Evolutionary conservation across 2,329 filamentous ascomycete species (phyloP), one percentile per base, ranked within the genome.

Genomic region (Drechslerella dactyloides): DNA sequence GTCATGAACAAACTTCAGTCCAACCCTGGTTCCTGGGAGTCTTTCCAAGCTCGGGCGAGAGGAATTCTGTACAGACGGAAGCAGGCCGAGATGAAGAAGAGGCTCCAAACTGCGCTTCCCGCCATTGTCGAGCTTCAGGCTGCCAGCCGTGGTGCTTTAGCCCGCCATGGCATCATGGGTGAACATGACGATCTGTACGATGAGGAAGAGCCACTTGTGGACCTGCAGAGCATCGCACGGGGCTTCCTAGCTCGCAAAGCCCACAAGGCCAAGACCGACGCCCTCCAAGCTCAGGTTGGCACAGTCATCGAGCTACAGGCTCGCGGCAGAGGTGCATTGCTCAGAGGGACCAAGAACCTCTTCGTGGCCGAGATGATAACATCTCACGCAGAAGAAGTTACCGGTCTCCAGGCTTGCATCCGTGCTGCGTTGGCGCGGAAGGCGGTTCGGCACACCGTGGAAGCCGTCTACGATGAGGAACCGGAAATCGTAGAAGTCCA

Each of bases 381-480:
- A 1, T 86, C 90, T 75, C 86, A 64, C 10, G 44, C 89, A 40
- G 82, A 86, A 0, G 85, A 87, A 72, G 85, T 93, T 42, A 81
- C 86, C 23, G 81, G 87, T 33, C 82, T 97, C 1, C 94, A 99
- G 79, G 87, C 87, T 27, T 81, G 93, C 6, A 84, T 87, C 33
- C 86, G 93, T 69, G 93, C 91, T 0, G 90, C 96, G 84, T 84
- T 96, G 74, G 82, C 90, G 44, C 87, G 94, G 52, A 85, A 86
- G 53, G 84, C 89, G 24, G 84, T 97, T 55, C 91, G 90, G 17
- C 85, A 87, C 50, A 82, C 91, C 1, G 84, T 99, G 42, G 85
- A 84, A 21, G 87, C 93, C 74, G 84, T 97, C 1, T 91, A 96
- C 69, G 89, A 89, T 59, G 87, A 96, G 74, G 93, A 97, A 77